phyloP scores from a whole-genome alignment of 2,329 filamentous ascomycete species.

The Fusarium illudens region DNA sequence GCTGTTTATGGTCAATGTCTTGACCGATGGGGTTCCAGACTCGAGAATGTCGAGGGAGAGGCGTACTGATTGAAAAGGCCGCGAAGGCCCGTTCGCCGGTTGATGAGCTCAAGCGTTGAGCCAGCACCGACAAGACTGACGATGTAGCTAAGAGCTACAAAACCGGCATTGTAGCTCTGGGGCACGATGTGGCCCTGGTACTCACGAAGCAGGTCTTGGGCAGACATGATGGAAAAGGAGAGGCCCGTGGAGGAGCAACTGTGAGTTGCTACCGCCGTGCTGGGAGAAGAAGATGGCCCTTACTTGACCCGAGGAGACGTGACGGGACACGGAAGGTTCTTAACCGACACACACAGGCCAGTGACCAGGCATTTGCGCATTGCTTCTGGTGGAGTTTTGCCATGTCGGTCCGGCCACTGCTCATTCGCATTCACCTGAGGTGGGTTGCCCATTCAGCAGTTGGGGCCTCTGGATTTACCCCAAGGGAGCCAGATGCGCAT shows the following conservation, averaged over 20 bases:
- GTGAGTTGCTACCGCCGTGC: constrained; percentile 17
- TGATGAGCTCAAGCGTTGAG: constrained; percentile 83
- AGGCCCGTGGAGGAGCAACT: constrained; percentile 18
- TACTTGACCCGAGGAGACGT: neutral
- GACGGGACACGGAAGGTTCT: constrained; percentile 29
- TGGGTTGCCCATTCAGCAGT: constrained; percentile 13
- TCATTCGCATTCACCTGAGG: constrained; percentile 13
- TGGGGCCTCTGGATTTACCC: constrained; percentile 12
- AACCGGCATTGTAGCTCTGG: constrained; percentile 63
- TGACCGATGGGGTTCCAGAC: neutral
- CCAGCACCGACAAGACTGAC: constrained; percentile 81
- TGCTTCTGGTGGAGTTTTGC: constrained; percentile 29
- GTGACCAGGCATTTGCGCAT: neutral
- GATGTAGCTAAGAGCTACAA: constrained; percentile 76
- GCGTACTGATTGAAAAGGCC: constrained; percentile 75
- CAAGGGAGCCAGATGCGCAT: constrained; percentile 26
- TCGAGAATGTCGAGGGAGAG: neutral
- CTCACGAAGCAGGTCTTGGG: constrained; percentile 47
- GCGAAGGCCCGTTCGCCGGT: constrained; percentile 74
- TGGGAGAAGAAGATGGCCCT: constrained; percentile 11
- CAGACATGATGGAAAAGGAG: constrained; percentile 30
- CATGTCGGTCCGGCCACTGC: constrained; percentile 14
- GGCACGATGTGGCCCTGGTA: constrained; percentile 59
- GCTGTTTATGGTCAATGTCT: constrained; percentile 49
- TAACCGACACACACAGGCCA: constrained; percentile 25